Base-by-base conservation (phyloP, 129 eudicot genomes). In the Helianthus annuus region DNA sequence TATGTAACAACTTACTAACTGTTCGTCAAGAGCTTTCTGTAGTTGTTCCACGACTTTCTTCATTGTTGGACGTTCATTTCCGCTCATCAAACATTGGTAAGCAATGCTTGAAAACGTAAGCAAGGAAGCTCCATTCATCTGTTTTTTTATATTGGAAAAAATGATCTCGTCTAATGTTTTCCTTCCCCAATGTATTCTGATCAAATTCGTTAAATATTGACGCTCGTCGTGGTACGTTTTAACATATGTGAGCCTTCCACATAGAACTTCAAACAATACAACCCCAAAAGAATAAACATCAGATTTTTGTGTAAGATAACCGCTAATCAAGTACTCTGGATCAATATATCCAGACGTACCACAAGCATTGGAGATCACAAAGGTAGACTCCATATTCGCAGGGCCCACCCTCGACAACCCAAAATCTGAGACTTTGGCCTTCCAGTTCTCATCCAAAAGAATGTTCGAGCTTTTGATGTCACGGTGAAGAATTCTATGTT, bases 311-410 rank as follows among this genome's bases (percentile, higher is more conserved):
- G 74, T n/a, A 19, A 64, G 69, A n/a, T n/a, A 9, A 44, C 54
- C 54, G 3, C 16, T 10, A 19, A 1, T 12, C 17, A 22, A 1
- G 16, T 75, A 75, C 16, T 75, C 66, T 19, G 72, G 79, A 49
- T 75, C 78, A 15, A 62, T 6, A 63, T 73, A 62, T 32, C 78
- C 70, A 10, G 19, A 2, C 11, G 77, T 59, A 36, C 77, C 77
- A 60, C 69, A 62, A 24, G 70, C 62, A 11, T 32, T 14, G 12
- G 78, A 48, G 51, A 64, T 74, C 54, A 74, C 22, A 49, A 62
- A 61, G 16, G 42, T 60, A 3, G 11, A 8, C 0, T 65, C 69
- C 77, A 44, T 16, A 60, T 72, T 72, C 0, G 68, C 29, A 24
- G 40, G 22, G 15, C 72, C 60, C 19, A 13, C 4, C 19, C 32